phyloP scores from a whole-genome alignment of 495 filamentous ascomycete species.

The Aspergillus coremiiformis region DNA sequence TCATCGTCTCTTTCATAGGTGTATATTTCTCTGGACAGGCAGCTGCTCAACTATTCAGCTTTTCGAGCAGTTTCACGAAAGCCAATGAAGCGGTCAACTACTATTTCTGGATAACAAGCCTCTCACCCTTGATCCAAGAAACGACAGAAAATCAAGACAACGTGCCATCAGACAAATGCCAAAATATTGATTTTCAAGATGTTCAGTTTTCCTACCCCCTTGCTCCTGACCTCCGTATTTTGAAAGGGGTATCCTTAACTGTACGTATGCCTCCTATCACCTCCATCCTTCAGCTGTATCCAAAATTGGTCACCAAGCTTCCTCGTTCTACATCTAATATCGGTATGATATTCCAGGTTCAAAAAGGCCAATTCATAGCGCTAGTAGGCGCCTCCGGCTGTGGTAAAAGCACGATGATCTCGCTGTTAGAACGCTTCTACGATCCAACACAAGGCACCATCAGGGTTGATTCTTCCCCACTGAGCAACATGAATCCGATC shows the following conservation, averaged over 20 bases:
- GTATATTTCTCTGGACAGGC: conserved; percentile 48
- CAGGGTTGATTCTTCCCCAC: conserved; percentile 15
- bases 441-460: conserved; percentile 31
- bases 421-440: conserved; percentile 48
- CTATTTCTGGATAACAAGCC: conserved; percentile 36
- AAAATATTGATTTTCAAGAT: conserved; percentile 20
- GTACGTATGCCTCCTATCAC: neutral
- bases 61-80: conserved; percentile 36
- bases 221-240: conserved; percentile 9
- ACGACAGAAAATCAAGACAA: conserved; percentile 24
- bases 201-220: conserved; percentile 52
- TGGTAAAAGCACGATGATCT: conserved; percentile 4
- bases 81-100: conserved; percentile 37
- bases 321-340: neutral
- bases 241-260: conserved; percentile 8
- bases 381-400: conserved; percentile 2
- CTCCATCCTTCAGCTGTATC: neutral
- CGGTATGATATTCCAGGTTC: conserved; percentile 5
- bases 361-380: conserved; percentile 26
- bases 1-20: conserved; percentile 47
- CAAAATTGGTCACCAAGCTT: neutral
- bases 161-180: conserved; percentile 33
- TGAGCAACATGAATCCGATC: conserved; percentile 11
- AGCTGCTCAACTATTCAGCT: conserved; percentile 38
- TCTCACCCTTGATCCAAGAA: conserved; percentile 31